phyloP scores from a whole-genome alignment of 495 filamentous ascomycete species.

The Xylaria venustula region DNA sequence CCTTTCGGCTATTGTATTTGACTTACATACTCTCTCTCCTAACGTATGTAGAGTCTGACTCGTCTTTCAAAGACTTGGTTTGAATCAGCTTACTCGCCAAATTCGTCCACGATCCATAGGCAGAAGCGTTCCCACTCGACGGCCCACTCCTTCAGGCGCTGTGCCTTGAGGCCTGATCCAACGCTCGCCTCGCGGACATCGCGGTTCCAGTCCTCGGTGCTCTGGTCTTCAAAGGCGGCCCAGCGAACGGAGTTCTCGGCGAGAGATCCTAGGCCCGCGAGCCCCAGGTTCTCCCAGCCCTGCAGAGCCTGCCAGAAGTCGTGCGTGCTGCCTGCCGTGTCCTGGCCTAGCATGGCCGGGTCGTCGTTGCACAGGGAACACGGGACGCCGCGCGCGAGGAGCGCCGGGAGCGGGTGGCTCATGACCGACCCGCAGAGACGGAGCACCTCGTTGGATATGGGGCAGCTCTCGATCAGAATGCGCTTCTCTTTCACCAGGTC shows the following conservation, averaged over 20 bases:
- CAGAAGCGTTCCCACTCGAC: slow-evolving; percentile 87
- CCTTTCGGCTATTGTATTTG: no score
- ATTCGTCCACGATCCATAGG: slow-evolving; percentile 83
- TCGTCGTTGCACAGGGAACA: slow-evolving; percentile 82
- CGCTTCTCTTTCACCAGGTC: slow-evolving; percentile 83
- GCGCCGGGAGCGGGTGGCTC: slow-evolving; percentile 76
- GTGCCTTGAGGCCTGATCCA: slow-evolving; percentile 70
- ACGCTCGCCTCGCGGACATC: slow-evolving; percentile 71
- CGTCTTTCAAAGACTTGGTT: no score
- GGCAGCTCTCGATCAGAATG: slow-evolving; percentile 84
- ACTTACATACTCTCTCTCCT: no score
- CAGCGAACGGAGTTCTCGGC: slow-evolving; percentile 91
- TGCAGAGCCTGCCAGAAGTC: slow-evolving; percentile 93
- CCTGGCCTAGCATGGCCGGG: slow-evolving; percentile 76
- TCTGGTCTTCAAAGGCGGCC: slow-evolving; percentile 83
- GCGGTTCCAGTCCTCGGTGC: slow-evolving; percentile 61
- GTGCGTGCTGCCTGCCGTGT: slow-evolving; percentile 72
- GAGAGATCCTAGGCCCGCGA: slow-evolving; percentile 77
- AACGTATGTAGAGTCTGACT: no score
- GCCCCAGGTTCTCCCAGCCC: slow-evolving; percentile 78
- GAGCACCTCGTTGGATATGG: slow-evolving; percentile 80
- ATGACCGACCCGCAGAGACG: slow-evolving; percentile 74
- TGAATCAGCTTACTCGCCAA: slow-evolving; percentile 52
- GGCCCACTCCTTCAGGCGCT: slow-evolving; percentile 73
- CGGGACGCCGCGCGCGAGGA: slow-evolving; percentile 80